A percentile compares a stretch with the other conserved stretches of the same genome.
Evolutionary conservation across 495 filamentous ascomycete genomes (phyloP).

Genomic region (Lepraria neglecta): DNA sequence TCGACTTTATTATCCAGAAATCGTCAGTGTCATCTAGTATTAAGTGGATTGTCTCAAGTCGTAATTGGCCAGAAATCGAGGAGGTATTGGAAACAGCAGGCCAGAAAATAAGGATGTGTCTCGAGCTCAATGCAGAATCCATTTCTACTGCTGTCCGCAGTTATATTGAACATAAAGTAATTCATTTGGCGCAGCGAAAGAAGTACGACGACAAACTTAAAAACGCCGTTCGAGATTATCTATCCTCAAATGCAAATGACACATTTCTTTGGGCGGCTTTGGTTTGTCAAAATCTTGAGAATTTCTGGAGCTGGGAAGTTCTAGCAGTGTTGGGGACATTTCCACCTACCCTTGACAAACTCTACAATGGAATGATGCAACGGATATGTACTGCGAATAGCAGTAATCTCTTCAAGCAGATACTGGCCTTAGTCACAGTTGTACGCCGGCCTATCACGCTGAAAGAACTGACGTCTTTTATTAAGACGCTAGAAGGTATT

Average conservation of each 20-base stretch:
- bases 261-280: conserved; percentile 37
- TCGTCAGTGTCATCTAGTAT: conserved; percentile 25
- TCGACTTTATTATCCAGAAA: conserved; percentile 18
- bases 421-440: conserved; percentile 24
- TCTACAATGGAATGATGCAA: conserved; percentile 34
- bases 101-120: conserved; percentile 26
- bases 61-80: conserved; percentile 36
- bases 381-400: conserved; percentile 28
- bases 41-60: conserved; percentile 41
- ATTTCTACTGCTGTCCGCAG: conserved; percentile 28
- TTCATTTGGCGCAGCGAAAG: conserved; percentile 19
- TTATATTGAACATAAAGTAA: conserved; percentile 27
- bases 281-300: conserved; percentile 27
- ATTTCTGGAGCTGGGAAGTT: conserved; percentile 25
- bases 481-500: conserved; percentile 23
- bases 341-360: conserved; percentile 30
- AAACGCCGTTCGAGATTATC: conserved; percentile 18
- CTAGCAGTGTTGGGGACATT: conserved; percentile 22
- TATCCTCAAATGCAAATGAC: conserved; percentile 30
- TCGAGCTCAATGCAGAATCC: conserved; percentile 34
- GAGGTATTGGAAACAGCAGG: conserved; percentile 26
- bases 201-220: conserved; percentile 19
- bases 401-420: conserved; percentile 25
- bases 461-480: conserved; percentile 26
- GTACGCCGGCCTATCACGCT: conserved; percentile 32